Evolutionary conservation across 441 rosid genomes (phyloP), one percentile per base, ranked within the genome.

Genomic region (Eutrema salsugineum): DNA sequence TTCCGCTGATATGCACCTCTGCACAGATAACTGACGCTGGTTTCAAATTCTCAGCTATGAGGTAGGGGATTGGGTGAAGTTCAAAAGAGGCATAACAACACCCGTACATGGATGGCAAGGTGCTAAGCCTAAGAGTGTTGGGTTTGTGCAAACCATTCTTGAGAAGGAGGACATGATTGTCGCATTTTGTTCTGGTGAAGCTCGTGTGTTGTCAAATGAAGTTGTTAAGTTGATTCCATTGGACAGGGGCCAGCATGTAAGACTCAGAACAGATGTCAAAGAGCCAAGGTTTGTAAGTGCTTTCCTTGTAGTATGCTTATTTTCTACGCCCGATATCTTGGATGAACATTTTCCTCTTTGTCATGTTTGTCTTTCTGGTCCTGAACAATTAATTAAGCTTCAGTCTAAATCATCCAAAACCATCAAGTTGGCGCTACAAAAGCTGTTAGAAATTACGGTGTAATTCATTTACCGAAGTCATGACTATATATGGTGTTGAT

Each of bases 61-160:
- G 77, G 86, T 91, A 63, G 97, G 98, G 60, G 98, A 96, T 77
- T 96, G 99, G 99, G 96, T 93, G 79, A 96, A 91, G 83, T 96
- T 91, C 77, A 94, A 82, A 79, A 86, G 97, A 87, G 84, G 87
- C 78, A 82, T 91, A 72, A 82, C 82, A 6, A 69, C 85, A 79
- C 98, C 99, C 51, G 70, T 83, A 27, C 80, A 87, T 82, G 98
- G 97, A 44, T 96, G 97, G 99, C 98, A 90, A 88, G 91, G 90
- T 80, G 99, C 98, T 58, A 87, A 83, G 68, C 94, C 89, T 70
- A 88, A 78, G 78, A 96, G 99, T 78, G 97, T 93, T 77, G 99
- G 99, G 75, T 96, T 96, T 90, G 98, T 96, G 80, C 99, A 91
- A 83, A 85, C 66, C 73, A 88, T 90, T 43, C 80, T 83, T 39